Conservation (phyloP, 805 yeast genomes). For the Myxozyma melibiosi region DNA sequence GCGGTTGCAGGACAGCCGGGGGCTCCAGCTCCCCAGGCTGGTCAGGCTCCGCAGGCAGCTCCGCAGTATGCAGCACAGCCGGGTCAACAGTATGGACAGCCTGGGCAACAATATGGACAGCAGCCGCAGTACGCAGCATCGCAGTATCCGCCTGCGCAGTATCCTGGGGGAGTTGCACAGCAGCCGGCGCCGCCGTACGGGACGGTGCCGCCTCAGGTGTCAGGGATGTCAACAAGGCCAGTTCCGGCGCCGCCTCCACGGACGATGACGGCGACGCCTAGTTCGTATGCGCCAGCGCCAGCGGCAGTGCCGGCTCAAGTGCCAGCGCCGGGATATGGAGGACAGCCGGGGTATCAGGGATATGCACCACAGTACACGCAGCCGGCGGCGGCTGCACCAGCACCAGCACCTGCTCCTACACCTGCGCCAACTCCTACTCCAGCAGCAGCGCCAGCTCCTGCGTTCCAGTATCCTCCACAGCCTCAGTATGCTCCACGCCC, state of each 20-base stretch:
- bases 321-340: not conserved
- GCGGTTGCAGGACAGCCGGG: conserved; percentile 5
- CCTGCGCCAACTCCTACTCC: not conserved
- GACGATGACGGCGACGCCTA: conserved; percentile 1
- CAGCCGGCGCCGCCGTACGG: not conserved
- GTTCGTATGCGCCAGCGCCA: not conserved
- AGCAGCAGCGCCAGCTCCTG: conserved; percentile 6
- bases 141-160: not conserved
- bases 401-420: conserved; percentile 9
- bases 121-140: conserved; percentile 2
- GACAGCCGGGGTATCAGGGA: not conserved
- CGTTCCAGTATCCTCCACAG: conserved; percentile 5
- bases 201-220: not conserved
- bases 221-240: conserved; percentile 12
- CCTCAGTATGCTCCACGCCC: not conserved
- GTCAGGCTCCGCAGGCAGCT: not conserved
- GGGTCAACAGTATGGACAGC: conserved; percentile 11
- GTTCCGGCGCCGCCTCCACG: conserved; percentile 27
- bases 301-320: not conserved
- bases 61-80: conserved; percentile 1
- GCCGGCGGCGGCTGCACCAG: conserved; percentile 3
- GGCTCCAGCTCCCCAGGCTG: conserved; percentile 6
- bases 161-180: conserved; percentile 7
- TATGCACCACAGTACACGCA: conserved; percentile 12
- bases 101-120: not conserved